phyloP scores from a whole-genome alignment of 179 eudicot genomes.

The Vitellaria paradoxa region DNA sequence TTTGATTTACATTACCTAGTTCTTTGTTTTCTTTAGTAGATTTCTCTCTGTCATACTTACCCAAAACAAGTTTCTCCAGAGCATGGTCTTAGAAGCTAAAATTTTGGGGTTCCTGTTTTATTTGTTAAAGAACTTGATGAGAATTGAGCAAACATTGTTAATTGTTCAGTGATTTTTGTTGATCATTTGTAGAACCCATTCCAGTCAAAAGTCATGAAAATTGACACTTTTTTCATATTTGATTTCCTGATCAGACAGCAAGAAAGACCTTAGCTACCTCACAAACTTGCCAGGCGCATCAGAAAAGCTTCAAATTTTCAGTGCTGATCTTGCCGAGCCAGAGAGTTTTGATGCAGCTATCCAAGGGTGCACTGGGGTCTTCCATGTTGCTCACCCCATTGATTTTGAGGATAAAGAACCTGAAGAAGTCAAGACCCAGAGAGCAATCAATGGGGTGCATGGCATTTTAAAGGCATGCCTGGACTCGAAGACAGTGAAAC shows the following conservation, averaged over 20 bases:
- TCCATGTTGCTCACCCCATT: conserved; percentile 40
- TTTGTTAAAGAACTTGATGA: no score
- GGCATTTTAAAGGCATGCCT: conserved; percentile 31
- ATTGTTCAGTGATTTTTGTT: no score
- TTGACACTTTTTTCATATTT: not conserved
- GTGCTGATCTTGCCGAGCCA: conserved; percentile 40
- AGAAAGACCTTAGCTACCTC: conserved; percentile 47
- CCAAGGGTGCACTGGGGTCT: conserved; percentile 44
- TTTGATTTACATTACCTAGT: no score
- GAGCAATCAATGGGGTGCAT: conserved; percentile 18
- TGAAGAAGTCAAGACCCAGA: conserved; percentile 21
- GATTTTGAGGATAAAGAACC: conserved; percentile 25
- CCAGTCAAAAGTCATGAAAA: not conserved
- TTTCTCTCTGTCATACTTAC: no score
- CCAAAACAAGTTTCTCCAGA: no score
- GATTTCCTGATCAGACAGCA: conserved; percentile 18
- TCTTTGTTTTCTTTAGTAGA: no score
- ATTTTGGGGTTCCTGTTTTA: no score
- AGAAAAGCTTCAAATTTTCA: conserved; percentile 34
- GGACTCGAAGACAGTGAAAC: conserved; percentile 34
- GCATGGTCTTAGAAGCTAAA: no score
- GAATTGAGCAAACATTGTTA: no score
- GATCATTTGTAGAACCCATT: no score
- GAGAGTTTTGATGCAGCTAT: conserved; percentile 37
- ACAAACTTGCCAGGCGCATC: conserved; percentile 41